A percentile compares a stretch with the other conserved stretches of the same genome.
Conservation (phyloP, 441 rosid genomes). For the Euphorbia celastroides region DNA sequence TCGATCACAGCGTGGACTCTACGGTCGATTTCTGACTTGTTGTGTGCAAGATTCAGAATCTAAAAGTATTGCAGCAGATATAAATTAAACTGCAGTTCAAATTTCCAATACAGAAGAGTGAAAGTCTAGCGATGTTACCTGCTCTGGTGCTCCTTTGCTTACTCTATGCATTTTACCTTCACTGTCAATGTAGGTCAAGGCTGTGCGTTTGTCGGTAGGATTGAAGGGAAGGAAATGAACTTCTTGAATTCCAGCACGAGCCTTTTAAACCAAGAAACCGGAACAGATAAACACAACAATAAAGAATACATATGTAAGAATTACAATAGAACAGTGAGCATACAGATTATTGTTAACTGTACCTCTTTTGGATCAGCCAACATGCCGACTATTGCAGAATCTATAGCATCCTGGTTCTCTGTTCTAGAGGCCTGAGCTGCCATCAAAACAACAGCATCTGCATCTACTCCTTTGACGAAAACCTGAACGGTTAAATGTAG, state of each 20-base stretch:
- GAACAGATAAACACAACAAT: neutral
- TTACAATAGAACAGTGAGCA: too few relatives aligned
- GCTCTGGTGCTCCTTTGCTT: constrained; percentile 99
- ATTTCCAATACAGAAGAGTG: neutral
- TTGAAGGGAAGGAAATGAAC: constrained; percentile 94
- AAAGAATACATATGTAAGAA: too few relatives aligned
- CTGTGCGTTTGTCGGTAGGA: constrained; percentile 95
- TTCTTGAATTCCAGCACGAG: constrained; percentile 88
- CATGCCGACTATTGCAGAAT: constrained; percentile 87
- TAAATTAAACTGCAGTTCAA: constrained; percentile 11
- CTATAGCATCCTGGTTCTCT: constrained; percentile 95
- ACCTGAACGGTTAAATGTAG: constrained; percentile 42
- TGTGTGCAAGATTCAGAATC: constrained; percentile 86
- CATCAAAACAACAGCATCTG: constrained; percentile 79
- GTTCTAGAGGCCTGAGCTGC: constrained; percentile 90
- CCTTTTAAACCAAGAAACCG: constrained; percentile 32
- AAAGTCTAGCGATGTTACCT: constrained; percentile 39
- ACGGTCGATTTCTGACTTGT: constrained; percentile 74
- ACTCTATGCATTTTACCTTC: constrained; percentile 92
- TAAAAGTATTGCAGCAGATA: constrained; percentile 23
- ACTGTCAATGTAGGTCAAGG: constrained; percentile 68
- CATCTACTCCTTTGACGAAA: constrained; percentile 79
- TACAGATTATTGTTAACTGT: neutral
- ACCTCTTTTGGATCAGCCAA: constrained; percentile 99
- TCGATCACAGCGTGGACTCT: constrained; percentile 89